These are phyloP conservation scores for Sordariomycetes sp. DNA, from an alignment of 2,329 filamentous ascomycete species.

Conservation along the genomic window DNA sequence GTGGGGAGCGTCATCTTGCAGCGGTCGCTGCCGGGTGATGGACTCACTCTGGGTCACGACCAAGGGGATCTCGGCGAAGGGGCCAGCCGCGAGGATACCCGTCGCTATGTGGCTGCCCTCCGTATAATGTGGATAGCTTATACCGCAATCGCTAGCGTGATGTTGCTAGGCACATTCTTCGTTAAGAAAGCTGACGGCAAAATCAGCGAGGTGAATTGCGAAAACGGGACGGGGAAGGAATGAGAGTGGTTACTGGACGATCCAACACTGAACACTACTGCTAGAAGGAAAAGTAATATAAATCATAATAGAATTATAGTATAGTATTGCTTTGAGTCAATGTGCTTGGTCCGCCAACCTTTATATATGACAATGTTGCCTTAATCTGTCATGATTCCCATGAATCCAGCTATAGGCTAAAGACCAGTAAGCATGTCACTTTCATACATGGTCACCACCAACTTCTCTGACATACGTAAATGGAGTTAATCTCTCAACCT, in stretches of 20 bases:
- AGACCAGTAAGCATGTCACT: no score
- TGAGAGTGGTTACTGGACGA: neutral
- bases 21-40: neutral
- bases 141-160: neutral
- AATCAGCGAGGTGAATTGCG: neutral
- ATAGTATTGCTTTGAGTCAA: no score
- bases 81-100: neutral
- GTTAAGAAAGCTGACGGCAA: neutral
- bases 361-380: no score
- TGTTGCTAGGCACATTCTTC: neutral
- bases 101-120: neutral
- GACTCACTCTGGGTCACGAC: neutral
- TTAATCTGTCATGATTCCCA: no score
- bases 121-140: neutral
- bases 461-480: no score
- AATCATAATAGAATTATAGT: no score
- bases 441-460: no score
- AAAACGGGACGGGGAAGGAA: neutral
- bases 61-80: neutral
- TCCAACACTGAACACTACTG: neutral
- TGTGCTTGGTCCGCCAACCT: no score
- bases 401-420: no score
- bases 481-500: no score
- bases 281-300: neutral
- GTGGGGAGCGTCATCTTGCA: constrained; percentile 27